A percentile compares a stretch with the other conserved stretches of the same genome.
Evolutionary conservation across 2,329 filamentous ascomycete species (phyloP).

Genomic region (Knoxdaviesia capensis): DNA sequence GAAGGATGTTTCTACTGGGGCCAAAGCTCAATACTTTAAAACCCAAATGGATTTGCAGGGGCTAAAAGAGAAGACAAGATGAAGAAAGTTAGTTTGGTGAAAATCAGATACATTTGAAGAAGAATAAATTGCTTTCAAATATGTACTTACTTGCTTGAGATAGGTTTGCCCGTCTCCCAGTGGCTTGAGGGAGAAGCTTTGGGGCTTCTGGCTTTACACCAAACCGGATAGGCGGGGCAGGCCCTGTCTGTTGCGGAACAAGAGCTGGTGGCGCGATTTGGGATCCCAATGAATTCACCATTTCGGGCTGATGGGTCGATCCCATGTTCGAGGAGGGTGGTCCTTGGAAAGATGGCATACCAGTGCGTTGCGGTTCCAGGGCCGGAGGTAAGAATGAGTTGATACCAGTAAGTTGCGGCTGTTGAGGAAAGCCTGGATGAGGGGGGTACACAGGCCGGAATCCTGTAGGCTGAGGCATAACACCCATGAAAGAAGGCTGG

Average conservation of each 20-base stretch:
- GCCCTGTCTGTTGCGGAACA: conserved; percentile 29
- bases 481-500: conserved; percentile 2
- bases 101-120: background rate
- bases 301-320: too few species aligned
- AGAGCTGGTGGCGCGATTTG: conserved; percentile 1
- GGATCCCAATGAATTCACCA: background rate
- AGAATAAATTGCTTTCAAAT: background rate
- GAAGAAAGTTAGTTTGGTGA: background rate
- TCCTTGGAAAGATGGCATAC: conserved; percentile 7
- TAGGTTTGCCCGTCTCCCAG: conserved; percentile 76
- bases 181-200: conserved; percentile 68
- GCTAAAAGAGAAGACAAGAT: conserved; percentile 13
- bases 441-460: too few species aligned
- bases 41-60: conserved; percentile 33
- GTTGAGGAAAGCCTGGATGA: background rate
- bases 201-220: conserved; percentile 54
- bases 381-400: conserved; percentile 37
- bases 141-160: conserved; percentile 77
- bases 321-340: too few species aligned
- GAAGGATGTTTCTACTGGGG: too few species aligned
- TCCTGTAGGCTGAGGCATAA: too few species aligned
- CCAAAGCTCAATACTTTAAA: conserved; percentile 11
- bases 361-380: conserved; percentile 39
- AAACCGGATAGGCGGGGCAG: conserved; percentile 74
- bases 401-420: conserved; percentile 14